Base-by-base conservation (phyloP, 305 asterid species). In the Fraxinus ornus region DNA sequence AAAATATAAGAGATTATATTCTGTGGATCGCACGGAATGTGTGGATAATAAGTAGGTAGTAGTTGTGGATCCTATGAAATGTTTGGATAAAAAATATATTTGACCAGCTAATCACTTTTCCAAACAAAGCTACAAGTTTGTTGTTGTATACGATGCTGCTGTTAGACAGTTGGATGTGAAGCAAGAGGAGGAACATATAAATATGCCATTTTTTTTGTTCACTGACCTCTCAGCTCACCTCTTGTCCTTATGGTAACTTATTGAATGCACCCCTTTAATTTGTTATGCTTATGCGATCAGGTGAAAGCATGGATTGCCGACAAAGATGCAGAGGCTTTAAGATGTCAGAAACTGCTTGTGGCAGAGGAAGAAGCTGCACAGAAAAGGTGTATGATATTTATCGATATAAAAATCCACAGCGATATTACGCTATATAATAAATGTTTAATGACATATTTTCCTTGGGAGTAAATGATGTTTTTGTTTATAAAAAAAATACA, bases 281-380 rank as follows among this genome's bases (percentile, higher is more conserved):
- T 30, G 7, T 52, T 82, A 9, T 85, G 77, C 83, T 82, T 78
- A 82, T 86, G 62, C 83, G 41, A 86, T 74, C 86, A 97, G 99
- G 94, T 94, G 84, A 97, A 94, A 86, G 93, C 98, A 82, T 93
- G 98, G 98, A 81, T 93, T 41, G 95, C 98, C 13, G 92, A 91
- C 87, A 93, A 97, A 90, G 98, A 97, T 88, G 97, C 91, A 13
- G 99, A 93, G 90, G 95, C 99, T 83, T 91, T 94, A 86, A 94
- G 96, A 86, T 92, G 94, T 86, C 97, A 94, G 81, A 92, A 93
- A 88, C 91, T 92, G 86, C 99, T 97, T 66, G 94, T 94, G 87
- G 99, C 93, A 89, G 99, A 97, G 88, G 99, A 94, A 86, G 99
- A 97, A 86, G 98, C 96, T 80, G 95, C 91, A 84, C 91, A 92